Conservation (phyloP, 1,139 yeast species). For the Pichia norvegensis region DNA sequence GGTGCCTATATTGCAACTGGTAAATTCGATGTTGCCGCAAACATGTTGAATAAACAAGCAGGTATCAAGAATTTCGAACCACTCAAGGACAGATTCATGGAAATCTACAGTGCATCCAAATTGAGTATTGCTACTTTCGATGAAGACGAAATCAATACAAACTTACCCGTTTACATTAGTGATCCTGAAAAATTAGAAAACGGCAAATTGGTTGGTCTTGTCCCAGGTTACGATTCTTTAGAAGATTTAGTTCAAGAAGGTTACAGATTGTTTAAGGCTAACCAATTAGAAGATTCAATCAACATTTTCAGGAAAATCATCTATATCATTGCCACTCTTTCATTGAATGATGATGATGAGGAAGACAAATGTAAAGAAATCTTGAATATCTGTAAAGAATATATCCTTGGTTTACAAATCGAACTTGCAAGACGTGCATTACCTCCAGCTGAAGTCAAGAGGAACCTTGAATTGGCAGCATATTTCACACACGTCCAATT, state of each 20-base stretch:
- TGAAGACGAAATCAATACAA: slow-evolving; percentile 43
- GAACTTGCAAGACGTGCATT: slow-evolving; percentile 82
- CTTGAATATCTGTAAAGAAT: slow-evolving; percentile 73
- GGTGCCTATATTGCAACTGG: slow-evolving; percentile 96
- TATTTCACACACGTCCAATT: slow-evolving; percentile 84
- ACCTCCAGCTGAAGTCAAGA: slow-evolving; percentile 61
- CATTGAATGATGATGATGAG: slow-evolving; percentile 67
- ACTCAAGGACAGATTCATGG: slow-evolving; percentile 70
- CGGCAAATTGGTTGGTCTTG: slow-evolving; percentile 50
- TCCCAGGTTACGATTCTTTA: slow-evolving; percentile 71
- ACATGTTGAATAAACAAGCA: slow-evolving; percentile 77
- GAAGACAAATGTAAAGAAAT: slow-evolving; percentile 70
- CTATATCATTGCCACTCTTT: slow-evolving; percentile 63
- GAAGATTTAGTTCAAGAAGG: slow-evolving; percentile 64
- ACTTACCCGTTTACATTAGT: slow-evolving; percentile 63
- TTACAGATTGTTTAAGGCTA: slow-evolving; percentile 73
- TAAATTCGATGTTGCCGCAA: slow-evolving; percentile 92
- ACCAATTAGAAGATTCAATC: slow-evolving; percentile 76
- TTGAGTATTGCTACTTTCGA: slow-evolving; percentile 64
- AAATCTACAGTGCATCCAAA: slow-evolving; percentile 75
- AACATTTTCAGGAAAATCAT: slow-evolving; percentile 70
- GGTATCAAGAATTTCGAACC: slow-evolving; percentile 88
- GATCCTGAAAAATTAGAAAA: slow-evolving; percentile 49
- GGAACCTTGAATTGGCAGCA: slow-evolving; percentile 91
- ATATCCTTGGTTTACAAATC: slow-evolving; percentile 83